These are phyloP conservation scores for Plasmopara halstedii DNA, from an alignment of 352 stramenopile genomes.

Conservation along the genomic window DNA sequence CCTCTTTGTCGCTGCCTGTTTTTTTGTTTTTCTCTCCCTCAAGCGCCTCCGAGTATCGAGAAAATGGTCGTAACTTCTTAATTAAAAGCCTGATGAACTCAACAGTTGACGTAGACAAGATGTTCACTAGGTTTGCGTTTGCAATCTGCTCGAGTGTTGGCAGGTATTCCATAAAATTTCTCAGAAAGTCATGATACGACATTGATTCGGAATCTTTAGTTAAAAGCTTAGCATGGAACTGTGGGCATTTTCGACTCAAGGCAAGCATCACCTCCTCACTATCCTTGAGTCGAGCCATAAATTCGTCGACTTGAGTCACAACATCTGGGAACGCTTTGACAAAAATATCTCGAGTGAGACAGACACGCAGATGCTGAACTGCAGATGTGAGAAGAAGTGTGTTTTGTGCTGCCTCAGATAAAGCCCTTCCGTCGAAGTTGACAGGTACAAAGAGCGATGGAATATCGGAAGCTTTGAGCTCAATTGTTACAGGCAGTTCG, in stretches of 20 bases:
- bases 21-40: slow-evolving; percentile 67
- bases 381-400: slow-evolving; percentile 52
- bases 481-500: slow-evolving; percentile 31
- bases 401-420: slow-evolving; percentile 32
- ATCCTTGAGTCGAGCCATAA: slow-evolving; percentile 34
- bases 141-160: slow-evolving; percentile 46
- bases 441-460: slow-evolving; percentile 44
- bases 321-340: slow-evolving; percentile 42
- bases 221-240: slow-evolving; percentile 29
- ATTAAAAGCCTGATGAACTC: slow-evolving; percentile 49
- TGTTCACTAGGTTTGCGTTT: slow-evolving; percentile 40
- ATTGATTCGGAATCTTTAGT: slow-evolving; percentile 14
- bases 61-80: slow-evolving; percentile 74
- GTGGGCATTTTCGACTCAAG: slow-evolving; percentile 45
- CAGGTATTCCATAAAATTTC: slow-evolving; percentile 38
- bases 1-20: slow-evolving; percentile 69
- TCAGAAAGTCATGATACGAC: slow-evolving; percentile 64
- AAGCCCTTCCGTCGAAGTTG: slow-evolving; percentile 47
- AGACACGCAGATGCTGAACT: slow-evolving; percentile 44
- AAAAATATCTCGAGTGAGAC: slow-evolving; percentile 47
- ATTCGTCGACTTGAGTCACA: slow-evolving; percentile 43
- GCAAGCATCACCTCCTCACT: slow-evolving; percentile 25
- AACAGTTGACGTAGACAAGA: slow-evolving; percentile 25
- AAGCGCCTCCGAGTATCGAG: slow-evolving; percentile 61
- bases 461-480: slow-evolving; percentile 35